These are phyloP conservation scores for Trichoderma pleuroti DNA, from an alignment of 2,329 filamentous ascomycete species.

Conservation along the genomic window DNA sequence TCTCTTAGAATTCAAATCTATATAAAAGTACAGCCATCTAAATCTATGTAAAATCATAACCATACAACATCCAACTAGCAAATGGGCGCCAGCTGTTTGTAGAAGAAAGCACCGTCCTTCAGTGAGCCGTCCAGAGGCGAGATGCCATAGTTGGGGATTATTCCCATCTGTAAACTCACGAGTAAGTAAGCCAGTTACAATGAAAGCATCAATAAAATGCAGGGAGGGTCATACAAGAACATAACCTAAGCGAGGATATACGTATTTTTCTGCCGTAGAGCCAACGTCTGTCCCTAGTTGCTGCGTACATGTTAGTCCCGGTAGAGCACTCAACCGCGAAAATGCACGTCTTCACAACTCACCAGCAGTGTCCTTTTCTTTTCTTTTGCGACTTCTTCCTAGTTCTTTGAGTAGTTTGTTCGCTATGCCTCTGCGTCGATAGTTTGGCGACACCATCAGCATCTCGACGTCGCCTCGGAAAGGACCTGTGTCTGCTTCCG, in stretches of 20 bases:
- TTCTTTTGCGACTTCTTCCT: conserved; percentile 16
- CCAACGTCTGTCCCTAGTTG: conserved; percentile 17
- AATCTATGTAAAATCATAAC: background rate
- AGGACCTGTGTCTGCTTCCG: conserved; percentile 17
- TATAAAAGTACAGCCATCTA: fast-evolving
- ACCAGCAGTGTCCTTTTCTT: conserved; percentile 16
- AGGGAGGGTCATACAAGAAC: background rate
- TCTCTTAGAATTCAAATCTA: background rate
- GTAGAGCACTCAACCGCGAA: background rate
- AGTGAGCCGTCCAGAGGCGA: conserved; percentile 13
- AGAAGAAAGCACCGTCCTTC: conserved; percentile 18
- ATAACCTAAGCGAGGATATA: conserved; percentile 19
- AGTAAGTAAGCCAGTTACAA: background rate
- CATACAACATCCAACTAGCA: background rate
- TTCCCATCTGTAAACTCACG: background rate
- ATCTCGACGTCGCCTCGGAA: conserved; percentile 20
- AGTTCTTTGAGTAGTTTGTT: conserved; percentile 4
- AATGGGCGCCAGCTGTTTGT: background rate
- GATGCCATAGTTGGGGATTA: conserved; percentile 18
- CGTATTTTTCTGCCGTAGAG: conserved; percentile 17
- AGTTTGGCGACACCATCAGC: conserved; percentile 19
- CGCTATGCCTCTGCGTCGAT: conserved; percentile 10
- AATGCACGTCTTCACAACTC: background rate
- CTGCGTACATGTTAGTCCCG: background rate
- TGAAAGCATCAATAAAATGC: background rate